Conservation (phyloP, 1,284 basidiomycete species). For the Vanrija sp. region DNA sequence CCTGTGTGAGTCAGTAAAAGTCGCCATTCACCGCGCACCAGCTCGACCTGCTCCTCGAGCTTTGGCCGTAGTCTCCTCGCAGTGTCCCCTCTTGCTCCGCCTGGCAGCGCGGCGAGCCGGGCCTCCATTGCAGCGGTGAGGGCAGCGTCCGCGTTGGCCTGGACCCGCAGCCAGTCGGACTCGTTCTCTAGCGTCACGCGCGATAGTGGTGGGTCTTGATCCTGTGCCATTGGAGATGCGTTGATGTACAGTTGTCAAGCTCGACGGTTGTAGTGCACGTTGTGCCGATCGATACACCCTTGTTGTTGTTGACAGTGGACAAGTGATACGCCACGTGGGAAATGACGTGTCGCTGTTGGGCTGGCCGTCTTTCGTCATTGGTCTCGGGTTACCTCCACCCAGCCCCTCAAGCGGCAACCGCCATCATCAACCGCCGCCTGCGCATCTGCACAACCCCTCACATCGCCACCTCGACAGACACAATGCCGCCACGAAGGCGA, state of each 20-base stretch:
- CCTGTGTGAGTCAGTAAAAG: neutral
- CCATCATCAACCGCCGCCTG: no score
- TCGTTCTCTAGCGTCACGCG: slow-evolving; percentile 40
- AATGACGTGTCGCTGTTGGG: no score
- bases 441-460: no score
- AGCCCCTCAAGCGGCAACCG: neutral
- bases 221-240: no score
- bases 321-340: no score
- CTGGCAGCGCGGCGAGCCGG: slow-evolving; percentile 35
- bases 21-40: slow-evolving; percentile 15
- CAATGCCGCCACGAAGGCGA: neutral
- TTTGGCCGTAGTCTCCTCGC: slow-evolving; percentile 31
- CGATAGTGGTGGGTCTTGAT: neutral
- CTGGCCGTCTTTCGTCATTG: neutral
- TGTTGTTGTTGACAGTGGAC: no score
- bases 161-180: slow-evolving; percentile 40
- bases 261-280: no score
- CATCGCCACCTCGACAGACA: neutral
- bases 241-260: no score
- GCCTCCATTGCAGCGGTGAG: slow-evolving; percentile 30
- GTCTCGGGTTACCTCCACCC: neutral
- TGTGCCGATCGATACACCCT: no score
- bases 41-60: slow-evolving; percentile 35
- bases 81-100: slow-evolving; percentile 31
- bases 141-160: slow-evolving; percentile 29